Evolutionary conservation across 192 early-diverging fungal genomes (phyloP).

Genomic region (Chytriomyces hyalinus): DNA sequence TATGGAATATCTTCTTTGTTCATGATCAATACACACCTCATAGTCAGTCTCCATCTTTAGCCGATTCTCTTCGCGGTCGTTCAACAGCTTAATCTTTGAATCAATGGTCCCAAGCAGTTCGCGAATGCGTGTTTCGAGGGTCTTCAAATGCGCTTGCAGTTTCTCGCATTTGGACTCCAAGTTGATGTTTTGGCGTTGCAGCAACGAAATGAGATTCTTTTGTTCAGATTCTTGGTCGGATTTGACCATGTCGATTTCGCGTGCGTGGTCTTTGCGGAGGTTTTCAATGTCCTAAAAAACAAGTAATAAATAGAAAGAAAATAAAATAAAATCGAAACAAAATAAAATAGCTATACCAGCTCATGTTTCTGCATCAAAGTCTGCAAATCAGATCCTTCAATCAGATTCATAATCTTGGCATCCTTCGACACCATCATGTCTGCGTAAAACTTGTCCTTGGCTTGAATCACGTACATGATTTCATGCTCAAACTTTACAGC

Average conservation of each 20-base stretch:
- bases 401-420: slow-evolving; percentile 69
- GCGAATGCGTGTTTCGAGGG: slow-evolving; percentile 56
- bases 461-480: slow-evolving; percentile 68
- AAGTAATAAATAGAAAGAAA: slow-evolving; percentile 15
- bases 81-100: slow-evolving; percentile 55
- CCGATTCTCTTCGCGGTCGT: slow-evolving; percentile 55
- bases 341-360: slow-evolving; percentile 42
- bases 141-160: slow-evolving; percentile 62
- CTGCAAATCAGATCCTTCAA: slow-evolving; percentile 66
- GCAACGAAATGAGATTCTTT: slow-evolving; percentile 59
- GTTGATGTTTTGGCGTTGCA: slow-evolving; percentile 64
- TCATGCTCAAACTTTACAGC: slow-evolving; percentile 64
- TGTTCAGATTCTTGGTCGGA: slow-evolving; percentile 65
- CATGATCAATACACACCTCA: slow-evolving; percentile 28
- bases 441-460: slow-evolving; percentile 69
- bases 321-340: not conserved
- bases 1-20: not conserved
- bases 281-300: slow-evolving; percentile 61
- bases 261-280: slow-evolving; percentile 61
- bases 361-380: slow-evolving; percentile 69
- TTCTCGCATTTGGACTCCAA: slow-evolving; percentile 68
- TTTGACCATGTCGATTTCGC: slow-evolving; percentile 66
- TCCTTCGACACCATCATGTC: slow-evolving; percentile 73
- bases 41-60: slow-evolving; percentile 50
- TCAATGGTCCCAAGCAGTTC: slow-evolving; percentile 61